Conservation (phyloP, 2,329 filamentous ascomycete species). For the Microcyclospora pomicola region DNA sequence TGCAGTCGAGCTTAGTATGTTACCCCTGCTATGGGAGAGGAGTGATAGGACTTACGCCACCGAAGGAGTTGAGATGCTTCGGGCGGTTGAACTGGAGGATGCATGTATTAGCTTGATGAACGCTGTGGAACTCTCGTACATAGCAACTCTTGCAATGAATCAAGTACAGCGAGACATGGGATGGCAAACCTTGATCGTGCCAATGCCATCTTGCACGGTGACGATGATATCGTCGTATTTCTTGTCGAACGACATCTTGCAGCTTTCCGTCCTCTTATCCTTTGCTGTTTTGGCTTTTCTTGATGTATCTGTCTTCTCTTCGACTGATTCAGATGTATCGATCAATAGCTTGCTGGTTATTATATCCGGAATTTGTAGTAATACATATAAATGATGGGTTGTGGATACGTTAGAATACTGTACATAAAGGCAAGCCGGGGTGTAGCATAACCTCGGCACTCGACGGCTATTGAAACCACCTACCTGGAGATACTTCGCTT, state of each 20-base stretch:
- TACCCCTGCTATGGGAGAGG: no score
- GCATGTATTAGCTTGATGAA: background rate
- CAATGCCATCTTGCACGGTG: constrained; percentile 12
- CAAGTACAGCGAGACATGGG: background rate
- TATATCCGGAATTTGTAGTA: no score
- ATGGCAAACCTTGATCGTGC: constrained; percentile 13
- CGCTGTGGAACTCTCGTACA: no score
- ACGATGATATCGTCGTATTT: constrained; percentile 15
- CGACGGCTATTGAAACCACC: background rate
- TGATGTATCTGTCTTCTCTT: no score
- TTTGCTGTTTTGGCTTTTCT: no score
- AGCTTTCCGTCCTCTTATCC: background rate
- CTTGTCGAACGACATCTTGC: constrained; percentile 1
- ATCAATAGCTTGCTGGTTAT: no score
- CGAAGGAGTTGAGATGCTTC: constrained; percentile 16
- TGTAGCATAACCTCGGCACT: background rate
- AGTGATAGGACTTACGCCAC: constrained; percentile 4
- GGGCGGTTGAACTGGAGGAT: constrained; percentile 14
- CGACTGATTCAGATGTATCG: no score
- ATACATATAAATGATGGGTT: no score
- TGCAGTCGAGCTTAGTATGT: no score
- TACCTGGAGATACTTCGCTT: no score
- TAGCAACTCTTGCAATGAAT: background rate
- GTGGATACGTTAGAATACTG: no score
- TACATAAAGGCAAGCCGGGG: no score